Conservation (phyloP, 768 basidiomycete genomes). For the Suillus cothurnatus region DNA sequence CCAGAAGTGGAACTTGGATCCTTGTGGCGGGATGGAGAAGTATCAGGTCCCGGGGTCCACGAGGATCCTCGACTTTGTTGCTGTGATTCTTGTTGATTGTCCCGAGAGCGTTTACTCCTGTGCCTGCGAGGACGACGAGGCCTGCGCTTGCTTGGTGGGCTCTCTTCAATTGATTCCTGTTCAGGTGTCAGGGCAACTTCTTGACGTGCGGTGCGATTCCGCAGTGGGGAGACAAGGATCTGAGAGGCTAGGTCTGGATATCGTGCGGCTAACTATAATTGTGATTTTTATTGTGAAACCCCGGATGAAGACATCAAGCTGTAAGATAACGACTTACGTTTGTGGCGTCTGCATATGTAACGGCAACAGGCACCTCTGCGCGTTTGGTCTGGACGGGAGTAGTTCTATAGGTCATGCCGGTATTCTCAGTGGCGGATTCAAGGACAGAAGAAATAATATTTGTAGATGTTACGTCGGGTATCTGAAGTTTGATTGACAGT, state of each 20-base stretch:
- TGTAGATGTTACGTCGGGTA: background rate
- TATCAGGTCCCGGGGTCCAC: background rate
- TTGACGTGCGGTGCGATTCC: background rate
- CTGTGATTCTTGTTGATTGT: background rate
- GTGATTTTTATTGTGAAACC: background rate
- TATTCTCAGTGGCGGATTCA: background rate
- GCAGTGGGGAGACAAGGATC: conserved; percentile 36
- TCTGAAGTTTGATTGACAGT: background rate
- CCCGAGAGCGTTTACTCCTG: background rate
- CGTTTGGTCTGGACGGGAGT: background rate
- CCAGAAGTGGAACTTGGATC: background rate
- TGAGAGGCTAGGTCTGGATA: conserved; percentile 37
- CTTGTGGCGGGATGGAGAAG: background rate
- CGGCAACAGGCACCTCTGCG: conserved; percentile 12
- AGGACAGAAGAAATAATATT: background rate
- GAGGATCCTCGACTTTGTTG: conserved; percentile 8
- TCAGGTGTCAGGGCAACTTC: background rate
- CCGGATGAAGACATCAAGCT: background rate
- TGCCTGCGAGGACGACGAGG: background rate
- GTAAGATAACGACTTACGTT: conserved; percentile 31
- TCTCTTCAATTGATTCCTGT: background rate
- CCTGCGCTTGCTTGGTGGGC: background rate
- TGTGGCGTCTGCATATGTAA: conserved; percentile 43
- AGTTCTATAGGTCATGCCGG: background rate
- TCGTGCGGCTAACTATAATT: conserved; percentile 33